These are phyloP conservation scores for Rubia balearica DNA, from an alignment of 305 asterid genomes.

Conservation along the genomic window DNA sequence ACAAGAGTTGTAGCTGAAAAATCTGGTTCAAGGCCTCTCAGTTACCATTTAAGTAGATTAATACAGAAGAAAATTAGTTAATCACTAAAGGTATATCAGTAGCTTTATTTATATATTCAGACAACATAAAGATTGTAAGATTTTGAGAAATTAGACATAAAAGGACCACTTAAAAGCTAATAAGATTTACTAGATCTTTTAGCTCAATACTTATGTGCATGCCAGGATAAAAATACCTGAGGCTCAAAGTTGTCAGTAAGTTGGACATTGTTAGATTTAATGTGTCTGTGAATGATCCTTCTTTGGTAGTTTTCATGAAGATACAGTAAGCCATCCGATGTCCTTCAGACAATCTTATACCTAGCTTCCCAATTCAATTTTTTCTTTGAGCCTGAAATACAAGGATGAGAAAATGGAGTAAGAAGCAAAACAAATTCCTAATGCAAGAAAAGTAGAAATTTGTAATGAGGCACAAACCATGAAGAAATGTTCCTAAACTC, in stretches of 20 bases:
- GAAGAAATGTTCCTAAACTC: conserved; percentile 55
- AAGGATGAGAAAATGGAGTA: neutral
- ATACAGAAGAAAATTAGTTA: neutral
- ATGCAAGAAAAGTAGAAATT: neutral
- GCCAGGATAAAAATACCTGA: conserved; percentile 30
- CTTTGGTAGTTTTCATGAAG: conserved; percentile 55
- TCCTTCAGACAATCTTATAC: conserved; percentile 54
- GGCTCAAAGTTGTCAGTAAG: conserved; percentile 58
- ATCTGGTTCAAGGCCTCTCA: neutral
- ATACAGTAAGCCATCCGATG: conserved; percentile 54
- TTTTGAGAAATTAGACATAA: neutral
- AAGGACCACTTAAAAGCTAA: neutral
- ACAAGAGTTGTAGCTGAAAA: neutral
- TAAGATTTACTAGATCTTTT: neutral
- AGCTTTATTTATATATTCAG: neutral
- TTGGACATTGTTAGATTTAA: conserved; percentile 58
- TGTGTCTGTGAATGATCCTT: conserved; percentile 60
- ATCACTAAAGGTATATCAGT: neutral
- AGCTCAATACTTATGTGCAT: neutral
- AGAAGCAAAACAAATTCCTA: neutral
- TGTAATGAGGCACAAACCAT: conserved; percentile 27
- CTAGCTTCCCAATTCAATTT: conserved; percentile 45
- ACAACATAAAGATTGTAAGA: neutral
- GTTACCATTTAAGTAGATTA: neutral
- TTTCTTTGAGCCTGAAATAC: conserved; percentile 34